Evolutionary conservation across 768 basidiomycete species (phyloP).

Genomic region (Clitopilus passeckerianus): DNA sequence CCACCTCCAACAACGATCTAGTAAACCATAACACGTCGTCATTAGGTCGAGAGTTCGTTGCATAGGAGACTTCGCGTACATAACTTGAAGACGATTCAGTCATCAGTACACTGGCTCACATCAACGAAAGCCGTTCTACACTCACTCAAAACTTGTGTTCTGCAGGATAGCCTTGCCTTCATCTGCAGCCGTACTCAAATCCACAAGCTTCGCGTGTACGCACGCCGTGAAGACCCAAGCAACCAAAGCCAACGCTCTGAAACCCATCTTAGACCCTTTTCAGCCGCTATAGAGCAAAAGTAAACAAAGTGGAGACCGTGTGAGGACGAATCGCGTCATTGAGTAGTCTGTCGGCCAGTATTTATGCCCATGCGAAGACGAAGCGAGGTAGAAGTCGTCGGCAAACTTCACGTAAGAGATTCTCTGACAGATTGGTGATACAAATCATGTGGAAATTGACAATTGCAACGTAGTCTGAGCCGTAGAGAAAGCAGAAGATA

Average conservation of each 20-base stretch:
- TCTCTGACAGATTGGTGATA: neutral
- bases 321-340: neutral
- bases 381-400: neutral
- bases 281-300: neutral
- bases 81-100: slow-evolving; percentile 5
- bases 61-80: neutral
- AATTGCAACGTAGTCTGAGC: too few relatives aligned
- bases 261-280: neutral
- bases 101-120: too few relatives aligned
- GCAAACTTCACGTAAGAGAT: neutral
- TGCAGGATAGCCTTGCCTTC: slow-evolving; percentile 1
- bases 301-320: neutral
- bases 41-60: too few relatives aligned
- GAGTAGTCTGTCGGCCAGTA: neutral
- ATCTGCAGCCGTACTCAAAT: slow-evolving; percentile 3
- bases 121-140: neutral
- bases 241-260: slow-evolving; percentile 5
- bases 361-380: neutral
- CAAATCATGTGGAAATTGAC: neutral
- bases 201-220: slow-evolving; percentile 2
- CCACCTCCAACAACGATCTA: slow-evolving; percentile 28
- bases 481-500: too few relatives aligned
- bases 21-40: neutral
- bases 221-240: neutral
- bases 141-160: slow-evolving; percentile 9